Evolutionary conservation across 768 basidiomycete genomes (phyloP), one percentile per base, ranked within the genome.

Genomic region (Macrolepiota dolichaula): DNA sequence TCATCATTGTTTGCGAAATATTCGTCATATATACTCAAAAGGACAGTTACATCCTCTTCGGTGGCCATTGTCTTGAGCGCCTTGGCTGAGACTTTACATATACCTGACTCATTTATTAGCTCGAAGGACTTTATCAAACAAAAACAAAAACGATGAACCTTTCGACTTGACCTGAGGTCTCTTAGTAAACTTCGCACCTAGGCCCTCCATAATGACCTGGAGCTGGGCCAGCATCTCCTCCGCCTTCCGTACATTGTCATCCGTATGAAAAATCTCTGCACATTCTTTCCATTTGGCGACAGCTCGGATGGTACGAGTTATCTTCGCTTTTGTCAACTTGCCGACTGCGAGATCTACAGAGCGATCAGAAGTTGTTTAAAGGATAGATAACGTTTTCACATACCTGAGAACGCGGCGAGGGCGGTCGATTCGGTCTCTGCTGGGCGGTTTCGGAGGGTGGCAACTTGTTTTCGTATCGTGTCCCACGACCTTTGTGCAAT

Each of bases 261-360:
- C 15, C 13, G 25, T 29, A 44, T n/a, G 4, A 29, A 55, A 44
- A 1, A 55, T 4, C 55, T 55, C 55, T 4, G 55, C 55, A 4
- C 38, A 42, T 24, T 55, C 55, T 19, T 55, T 55, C 55, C 55
- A 55, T 19, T 55, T 55, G 3, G 55, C 55, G n/a, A 55, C 55
- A 3, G 38, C 17, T 9, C 40, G 55, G 22, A 55, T 55, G 1
- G 55, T n/a, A 6, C 40, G 40, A 13, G 7, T 44, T 0, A 55
- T 40, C 25, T 55, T 42, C 11, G 38, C 55, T 42, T 55, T 55
- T 3, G 25, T 55, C 12, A 35, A 40, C 9, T 55, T 55, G 6
- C 15, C 38, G n/a, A 25, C 22, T 37, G 36, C 51, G 7, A 51
- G 50, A 27, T 51, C 50, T 51, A 4, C 17, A 10, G 13, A 17